These are phyloP conservation scores for Nannochloropsis oceanica DNA, from an alignment of 108 stramenopile genomes.

Conservation along the genomic window DNA sequence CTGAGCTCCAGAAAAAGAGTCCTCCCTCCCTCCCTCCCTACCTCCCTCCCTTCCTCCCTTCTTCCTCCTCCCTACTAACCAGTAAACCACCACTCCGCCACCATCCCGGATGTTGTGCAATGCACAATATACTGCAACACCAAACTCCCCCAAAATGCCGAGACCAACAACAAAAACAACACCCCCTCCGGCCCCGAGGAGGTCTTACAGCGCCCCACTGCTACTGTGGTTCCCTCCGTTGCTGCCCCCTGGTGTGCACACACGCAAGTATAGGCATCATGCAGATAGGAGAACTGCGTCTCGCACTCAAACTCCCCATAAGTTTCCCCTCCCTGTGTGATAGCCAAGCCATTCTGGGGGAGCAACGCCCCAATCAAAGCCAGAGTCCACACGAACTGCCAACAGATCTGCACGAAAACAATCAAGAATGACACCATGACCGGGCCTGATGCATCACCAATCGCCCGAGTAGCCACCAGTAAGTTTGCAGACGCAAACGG, in stretches of 20 bases:
- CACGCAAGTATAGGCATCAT: background rate
- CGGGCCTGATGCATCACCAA: background rate
- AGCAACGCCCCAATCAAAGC: background rate
- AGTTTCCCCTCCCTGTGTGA: background rate
- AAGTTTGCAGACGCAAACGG: background rate
- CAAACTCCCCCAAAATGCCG: background rate
- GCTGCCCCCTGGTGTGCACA: background rate
- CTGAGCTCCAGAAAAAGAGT: too few relatives aligned
- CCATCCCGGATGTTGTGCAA: background rate
- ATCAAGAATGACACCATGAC: background rate
- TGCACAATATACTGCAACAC: background rate
- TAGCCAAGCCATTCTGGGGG: background rate
- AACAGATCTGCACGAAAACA: background rate
- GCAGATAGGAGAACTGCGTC: background rate
- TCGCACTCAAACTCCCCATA: background rate
- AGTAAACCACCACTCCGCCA: background rate
- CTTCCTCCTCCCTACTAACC: background rate
- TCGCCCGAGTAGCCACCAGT: background rate
- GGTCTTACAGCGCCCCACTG: background rate
- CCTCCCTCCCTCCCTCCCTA: too few relatives aligned
- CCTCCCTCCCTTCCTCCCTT: background rate
- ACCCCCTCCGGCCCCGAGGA: background rate
- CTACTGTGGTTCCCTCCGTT: background rate
- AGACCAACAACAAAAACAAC: background rate
- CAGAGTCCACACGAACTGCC: background rate